These are phyloP conservation scores for Debaryomyces tyrocola DNA, from an alignment of 805 yeast species.

Conservation along the genomic window DNA sequence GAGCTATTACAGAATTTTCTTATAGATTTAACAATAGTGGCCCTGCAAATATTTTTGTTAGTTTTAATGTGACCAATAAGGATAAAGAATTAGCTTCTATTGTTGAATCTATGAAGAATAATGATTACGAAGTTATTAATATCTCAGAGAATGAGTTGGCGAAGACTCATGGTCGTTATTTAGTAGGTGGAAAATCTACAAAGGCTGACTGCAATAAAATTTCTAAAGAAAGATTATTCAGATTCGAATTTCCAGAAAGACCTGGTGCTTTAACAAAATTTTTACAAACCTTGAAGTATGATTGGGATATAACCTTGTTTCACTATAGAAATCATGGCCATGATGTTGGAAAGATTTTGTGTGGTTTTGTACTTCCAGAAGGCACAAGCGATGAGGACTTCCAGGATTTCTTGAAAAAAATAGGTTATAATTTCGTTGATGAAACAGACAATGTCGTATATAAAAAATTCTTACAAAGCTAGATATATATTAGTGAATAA, in stretches of 20 bases:
- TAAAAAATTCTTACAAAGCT: conserved; percentile 59
- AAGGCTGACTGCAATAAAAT: conserved; percentile 36
- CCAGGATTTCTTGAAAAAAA: conserved; percentile 61
- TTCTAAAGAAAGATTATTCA: conserved; percentile 71
- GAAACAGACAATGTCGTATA: conserved; percentile 89
- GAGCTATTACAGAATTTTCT: conserved; percentile 91
- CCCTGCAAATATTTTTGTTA: conserved; percentile 79
- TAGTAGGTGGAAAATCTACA: conserved; percentile 86
- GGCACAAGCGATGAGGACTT: conserved; percentile 60
- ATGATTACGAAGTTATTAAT: conserved; percentile 76
- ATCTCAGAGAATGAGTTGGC: conserved; percentile 93
- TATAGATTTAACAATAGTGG: conserved; percentile 65
- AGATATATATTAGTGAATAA: not conserved
- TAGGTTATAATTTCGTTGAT: conserved; percentile 76
- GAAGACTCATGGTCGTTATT: conserved; percentile 91
- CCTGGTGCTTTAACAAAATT: conserved; percentile 92
- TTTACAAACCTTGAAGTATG: conserved; percentile 63
- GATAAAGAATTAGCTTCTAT: conserved; percentile 70
- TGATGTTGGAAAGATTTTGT: conserved; percentile 88
- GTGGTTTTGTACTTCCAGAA: conserved; percentile 85
- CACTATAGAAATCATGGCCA: conserved; percentile 97
- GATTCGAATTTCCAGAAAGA: conserved; percentile 95
- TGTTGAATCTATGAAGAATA: conserved; percentile 52
- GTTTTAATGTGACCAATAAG: conserved; percentile 80
- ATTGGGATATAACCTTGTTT: conserved; percentile 93